A percentile compares a stretch with the other conserved stretches of the same genome.
phyloP scores from a whole-genome alignment of 805 yeast species.

The Cyberlindnera americana region DNA sequence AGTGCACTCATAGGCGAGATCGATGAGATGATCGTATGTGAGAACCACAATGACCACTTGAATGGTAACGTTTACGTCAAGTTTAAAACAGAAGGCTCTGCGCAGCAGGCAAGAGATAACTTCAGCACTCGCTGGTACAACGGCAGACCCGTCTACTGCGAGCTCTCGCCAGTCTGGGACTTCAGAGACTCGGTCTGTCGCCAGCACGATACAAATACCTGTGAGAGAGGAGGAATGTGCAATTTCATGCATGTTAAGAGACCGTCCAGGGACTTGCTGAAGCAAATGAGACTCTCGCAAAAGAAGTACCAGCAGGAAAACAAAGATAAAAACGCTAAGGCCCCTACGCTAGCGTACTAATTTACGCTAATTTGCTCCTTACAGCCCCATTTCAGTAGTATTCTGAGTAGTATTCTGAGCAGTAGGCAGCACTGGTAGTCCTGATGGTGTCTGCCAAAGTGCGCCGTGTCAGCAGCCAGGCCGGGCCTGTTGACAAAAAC shows the following conservation, averaged over 20 bases:
- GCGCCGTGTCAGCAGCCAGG: too few species aligned
- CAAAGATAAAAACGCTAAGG: too few species aligned
- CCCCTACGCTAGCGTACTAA: too few species aligned
- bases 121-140: constrained; percentile 83
- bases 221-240: constrained; percentile 81
- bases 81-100: constrained; percentile 52
- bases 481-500: too few species aligned
- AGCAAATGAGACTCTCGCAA: constrained; percentile 42
- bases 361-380: too few species aligned
- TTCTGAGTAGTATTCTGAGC: too few species aligned
- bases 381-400: too few species aligned
- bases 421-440: too few species aligned
- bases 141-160: constrained; percentile 73
- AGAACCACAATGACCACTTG: constrained; percentile 76
- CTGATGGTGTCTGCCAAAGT: too few species aligned
- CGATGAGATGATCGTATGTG: constrained; percentile 69
- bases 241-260: constrained; percentile 78
- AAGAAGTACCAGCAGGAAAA: constrained; percentile 23
- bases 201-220: constrained; percentile 56
- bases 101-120: constrained; percentile 53
- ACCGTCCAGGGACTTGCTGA: constrained; percentile 44
- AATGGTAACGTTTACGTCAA: constrained; percentile 82
- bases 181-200: constrained; percentile 74
- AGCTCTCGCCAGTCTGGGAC: constrained; percentile 68
- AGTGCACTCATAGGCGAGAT: constrained; percentile 48